Base-by-base conservation (phyloP, 2,329 filamentous ascomycete species). In the Penicillium sp. region DNA sequence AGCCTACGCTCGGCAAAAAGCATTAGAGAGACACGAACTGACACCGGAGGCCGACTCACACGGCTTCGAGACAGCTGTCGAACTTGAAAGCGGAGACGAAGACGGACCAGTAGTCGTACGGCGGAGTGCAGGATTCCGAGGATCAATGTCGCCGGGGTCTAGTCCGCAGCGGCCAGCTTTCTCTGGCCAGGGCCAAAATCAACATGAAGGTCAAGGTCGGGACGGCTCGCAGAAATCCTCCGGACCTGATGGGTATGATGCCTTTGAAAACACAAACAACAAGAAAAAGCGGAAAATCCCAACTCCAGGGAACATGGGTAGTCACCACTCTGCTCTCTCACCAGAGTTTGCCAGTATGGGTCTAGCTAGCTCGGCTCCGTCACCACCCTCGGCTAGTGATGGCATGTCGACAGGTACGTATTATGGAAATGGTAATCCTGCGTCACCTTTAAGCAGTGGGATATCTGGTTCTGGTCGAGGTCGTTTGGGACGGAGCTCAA, bases 231-330 rank as follows among this genome's bases (percentile, higher is more conserved):
- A 73, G 71, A 74, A 72, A 52, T 84, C 91, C 13, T 87, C 89
- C 26, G 89, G 89, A 4, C 90, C 89, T 11, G 94, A 98, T 75
- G 93, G 93, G 14, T 98, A 98, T 75, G 95, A 99, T 76, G 95
- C 92, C 6, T 96, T 97, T 71, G 95, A 99, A 77, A 98, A 98
- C 71, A 96, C 92, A 38, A 98, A 97, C 76, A 99, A 99, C 75
- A 99, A 99, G 79, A 99, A 98, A 82, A 98, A 99, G 78, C 87
- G 95, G 68, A 99, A 99, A 79, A 98, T 99, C 40, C 95, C 95
- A 0, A 93, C 93, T 0, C 92, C 92, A 10, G 90, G 91, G 19
- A 90, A 91, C 70, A 82, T 87, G 14, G 85, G 80, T 57, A 78
- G 82, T 64, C 85, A 87, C 71, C 82, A 87, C 65, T 81, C 82